Conservation (phyloP, 768 basidiomycete species). For the Lactarius indigo region DNA sequence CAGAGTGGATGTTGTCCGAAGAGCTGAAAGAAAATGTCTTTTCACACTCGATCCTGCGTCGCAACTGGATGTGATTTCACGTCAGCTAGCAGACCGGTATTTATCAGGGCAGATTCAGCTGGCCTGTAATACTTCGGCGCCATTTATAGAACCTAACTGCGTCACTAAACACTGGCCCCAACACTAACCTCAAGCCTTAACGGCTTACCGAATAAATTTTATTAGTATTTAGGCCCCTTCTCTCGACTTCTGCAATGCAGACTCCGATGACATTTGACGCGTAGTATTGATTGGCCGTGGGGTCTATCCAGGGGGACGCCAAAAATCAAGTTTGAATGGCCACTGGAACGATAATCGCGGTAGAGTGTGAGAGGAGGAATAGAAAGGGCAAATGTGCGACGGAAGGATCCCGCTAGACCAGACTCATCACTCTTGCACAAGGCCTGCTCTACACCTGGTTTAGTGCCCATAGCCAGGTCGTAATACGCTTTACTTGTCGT, state of each 20-base stretch:
- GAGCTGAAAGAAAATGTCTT: constrained; percentile 65
- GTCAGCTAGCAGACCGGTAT: neutral
- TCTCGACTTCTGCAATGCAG: constrained; percentile 80
- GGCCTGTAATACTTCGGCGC: constrained; percentile 79
- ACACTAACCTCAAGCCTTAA: neutral
- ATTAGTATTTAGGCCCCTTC: constrained; percentile 70
- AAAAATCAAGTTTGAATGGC: constrained; percentile 85
- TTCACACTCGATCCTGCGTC: constrained; percentile 87
- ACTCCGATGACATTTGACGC: constrained; percentile 77
- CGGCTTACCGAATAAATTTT: constrained; percentile 71
- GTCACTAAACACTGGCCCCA: constrained; percentile 10
- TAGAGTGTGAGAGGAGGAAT: constrained; percentile 73
- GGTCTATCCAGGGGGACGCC: constrained; percentile 85
- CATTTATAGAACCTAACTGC: constrained; percentile 67
- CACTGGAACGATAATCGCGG: constrained; percentile 73
- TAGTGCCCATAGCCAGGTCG: constrained; percentile 64
- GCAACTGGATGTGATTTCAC: constrained; percentile 47
- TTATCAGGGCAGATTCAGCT: constrained; percentile 22
- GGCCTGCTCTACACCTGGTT: constrained; percentile 58
- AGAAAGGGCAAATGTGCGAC: constrained; percentile 57
- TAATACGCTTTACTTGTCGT: constrained; percentile 75
- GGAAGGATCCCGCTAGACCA: constrained; percentile 51
- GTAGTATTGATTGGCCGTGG: constrained; percentile 75
- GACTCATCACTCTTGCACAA: constrained; percentile 66
- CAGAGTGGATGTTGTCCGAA: constrained; percentile 75